Evolutionary conservation across 352 stramenopile genomes (phyloP).

Genomic region (Plasmopara muralis): DNA sequence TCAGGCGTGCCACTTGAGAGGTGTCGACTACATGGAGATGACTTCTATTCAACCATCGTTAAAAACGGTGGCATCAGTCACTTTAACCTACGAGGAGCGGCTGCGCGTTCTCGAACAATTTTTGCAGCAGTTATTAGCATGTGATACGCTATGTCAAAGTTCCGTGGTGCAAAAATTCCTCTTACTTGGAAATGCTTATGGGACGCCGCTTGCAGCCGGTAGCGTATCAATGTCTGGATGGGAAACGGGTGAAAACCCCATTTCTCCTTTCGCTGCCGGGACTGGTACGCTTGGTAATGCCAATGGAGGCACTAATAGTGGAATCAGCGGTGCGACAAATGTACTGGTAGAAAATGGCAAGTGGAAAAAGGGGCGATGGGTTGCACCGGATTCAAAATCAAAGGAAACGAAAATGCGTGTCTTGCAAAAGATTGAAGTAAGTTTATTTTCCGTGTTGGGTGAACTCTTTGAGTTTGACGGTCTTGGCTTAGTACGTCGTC

Average conservation of each 20-base stretch:
- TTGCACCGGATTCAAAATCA: slow-evolving; percentile 54
- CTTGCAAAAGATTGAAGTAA: slow-evolving; percentile 75
- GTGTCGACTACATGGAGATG: slow-evolving; percentile 68
- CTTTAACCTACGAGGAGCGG: slow-evolving; percentile 55
- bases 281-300: slow-evolving; percentile 9
- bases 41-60: slow-evolving; percentile 36
- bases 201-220: slow-evolving; percentile 5
- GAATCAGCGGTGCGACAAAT: slow-evolving; percentile 5
- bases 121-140: slow-evolving; percentile 59
- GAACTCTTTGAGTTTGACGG: slow-evolving; percentile 85
- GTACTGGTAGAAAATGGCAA: slow-evolving; percentile 69
- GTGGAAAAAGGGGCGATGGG: slow-evolving; percentile 49
- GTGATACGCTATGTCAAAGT: slow-evolving; percentile 71
- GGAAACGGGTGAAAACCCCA: slow-evolving; percentile 14
- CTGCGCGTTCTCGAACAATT: slow-evolving; percentile 60
- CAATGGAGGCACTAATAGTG: slow-evolving; percentile 4
- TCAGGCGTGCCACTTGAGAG: slow-evolving; percentile 48
- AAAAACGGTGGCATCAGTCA: slow-evolving; percentile 30
- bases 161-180: slow-evolving; percentile 72
- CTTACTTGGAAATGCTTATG: slow-evolving; percentile 30
- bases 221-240: slow-evolving; percentile 11
- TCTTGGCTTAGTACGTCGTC: slow-evolving; percentile 67
- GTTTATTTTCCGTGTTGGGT: slow-evolving; percentile 62
- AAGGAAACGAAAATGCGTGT: slow-evolving; percentile 80
- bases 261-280: slow-evolving; percentile 9